Conservation (phyloP, 2,329 filamentous ascomycete species). For the Celoporthe dispersa region DNA sequence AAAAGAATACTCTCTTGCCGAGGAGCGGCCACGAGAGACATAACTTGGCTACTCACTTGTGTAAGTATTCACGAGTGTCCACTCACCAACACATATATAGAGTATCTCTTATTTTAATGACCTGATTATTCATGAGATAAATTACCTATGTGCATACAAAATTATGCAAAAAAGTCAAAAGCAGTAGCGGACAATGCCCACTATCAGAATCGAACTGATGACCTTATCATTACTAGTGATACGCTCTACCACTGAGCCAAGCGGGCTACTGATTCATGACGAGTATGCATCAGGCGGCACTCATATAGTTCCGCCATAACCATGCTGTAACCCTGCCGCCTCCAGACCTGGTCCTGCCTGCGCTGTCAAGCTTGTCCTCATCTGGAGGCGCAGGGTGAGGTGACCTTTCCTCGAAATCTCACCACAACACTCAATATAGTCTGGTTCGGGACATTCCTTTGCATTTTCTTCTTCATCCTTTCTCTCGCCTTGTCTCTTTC, state of each 20-base stretch:
- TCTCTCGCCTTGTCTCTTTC: neutral
- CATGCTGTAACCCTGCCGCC: neutral
- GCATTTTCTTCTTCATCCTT: neutral
- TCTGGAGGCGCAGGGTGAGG: neutral
- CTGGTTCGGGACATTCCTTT: neutral
- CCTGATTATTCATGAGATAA: no score
- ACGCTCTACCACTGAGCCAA: constrained; percentile 31
- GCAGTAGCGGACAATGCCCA: constrained; percentile 16
- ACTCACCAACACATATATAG: no score
- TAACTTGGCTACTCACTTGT: no score
- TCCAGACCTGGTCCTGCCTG: neutral
- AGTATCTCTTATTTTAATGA: no score
- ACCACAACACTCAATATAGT: constrained; percentile 1
- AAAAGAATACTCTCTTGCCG: no score
- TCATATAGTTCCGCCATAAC: neutral
- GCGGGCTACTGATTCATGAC: neutral
- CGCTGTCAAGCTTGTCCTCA: neutral
- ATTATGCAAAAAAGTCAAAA: neutral
- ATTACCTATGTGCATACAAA: no score
- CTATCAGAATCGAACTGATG: constrained; percentile 29
- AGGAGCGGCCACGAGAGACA: no score
- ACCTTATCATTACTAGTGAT: constrained; percentile 32
- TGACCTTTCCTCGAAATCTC: constrained; percentile 2
- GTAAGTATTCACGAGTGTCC: no score
- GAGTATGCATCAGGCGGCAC: neutral